Base-by-base conservation (phyloP, 2,329 filamentous ascomycete species). In the Fusarium udum region DNA sequence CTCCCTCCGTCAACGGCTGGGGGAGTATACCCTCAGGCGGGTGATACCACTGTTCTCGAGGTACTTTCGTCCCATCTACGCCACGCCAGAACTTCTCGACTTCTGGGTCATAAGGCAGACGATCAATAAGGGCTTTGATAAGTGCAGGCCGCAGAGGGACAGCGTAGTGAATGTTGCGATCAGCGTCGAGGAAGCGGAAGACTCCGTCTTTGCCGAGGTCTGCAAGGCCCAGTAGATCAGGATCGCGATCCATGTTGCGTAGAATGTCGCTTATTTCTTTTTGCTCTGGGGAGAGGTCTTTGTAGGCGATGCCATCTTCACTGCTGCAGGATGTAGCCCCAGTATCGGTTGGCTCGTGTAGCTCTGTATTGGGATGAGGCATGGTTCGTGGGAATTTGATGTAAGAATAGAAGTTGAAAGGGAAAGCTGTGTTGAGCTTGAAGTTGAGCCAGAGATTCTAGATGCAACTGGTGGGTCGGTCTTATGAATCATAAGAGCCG, bases 251-350 rank as follows among this genome's bases (percentile, higher is more conserved):
- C 43, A 57, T 59, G 13, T 58, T 20, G 15, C 55, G 32, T 1
- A 67, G 26, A 18, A 66, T 67, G 11, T 59, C 61, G 43, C 43
- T 67, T 24, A 67, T 43, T 51, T 67, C 51, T 26, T 51, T 55
- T 31, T 67, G 43, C 1, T 66, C 51, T 0, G 43, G 32, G 0
- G 64, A 40, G 13, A 67, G 61, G 26, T 67, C 43, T 16, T 66
- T 59, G 32, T 66, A 67, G 4, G 37, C 20, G 13, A 66, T 42
- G 6, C 59, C 28, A 4, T 5, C 40, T 31, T 42, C 36, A 0
- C 4, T 42, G 11, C 6, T 15, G 3, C 46, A 24, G 10, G 7
- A 34, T 24, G 28, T 53, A 6, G 28, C 22, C 20, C 10, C 45
- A 11, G 22, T 2, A 2, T 34, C 8, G 31, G 13, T 22, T 32